These are phyloP conservation scores for Nakaseomyces glabratus DNA, from an alignment of 1,139 yeast species.

Conservation along the genomic window DNA sequence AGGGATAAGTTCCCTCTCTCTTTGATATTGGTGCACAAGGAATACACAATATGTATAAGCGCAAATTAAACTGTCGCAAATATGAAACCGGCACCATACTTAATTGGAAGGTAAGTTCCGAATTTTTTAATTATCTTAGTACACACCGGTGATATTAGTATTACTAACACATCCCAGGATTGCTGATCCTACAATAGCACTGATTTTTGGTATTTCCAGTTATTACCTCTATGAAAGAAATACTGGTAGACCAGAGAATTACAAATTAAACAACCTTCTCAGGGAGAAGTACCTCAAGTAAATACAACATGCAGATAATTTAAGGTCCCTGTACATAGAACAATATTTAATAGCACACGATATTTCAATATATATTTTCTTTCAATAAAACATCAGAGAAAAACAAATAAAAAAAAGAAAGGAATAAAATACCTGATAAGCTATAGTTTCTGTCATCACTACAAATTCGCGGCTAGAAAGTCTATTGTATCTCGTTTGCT, in stretches of 20 bases:
- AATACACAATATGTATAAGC: background rate
- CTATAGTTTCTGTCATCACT: too few relatives aligned
- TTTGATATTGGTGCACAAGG: too few relatives aligned
- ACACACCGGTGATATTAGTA: background rate
- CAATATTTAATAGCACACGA: too few relatives aligned
- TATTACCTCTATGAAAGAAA: conserved; percentile 52
- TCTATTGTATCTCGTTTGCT: too few relatives aligned
- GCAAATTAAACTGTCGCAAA: background rate
- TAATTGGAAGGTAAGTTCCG: conserved; percentile 7
- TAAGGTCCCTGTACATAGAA: too few relatives aligned
- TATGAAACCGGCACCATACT: conserved; percentile 5
- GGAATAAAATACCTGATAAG: too few relatives aligned
- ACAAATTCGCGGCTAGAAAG: too few relatives aligned
- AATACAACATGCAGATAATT: too few relatives aligned
- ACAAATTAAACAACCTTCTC: conserved; percentile 43
- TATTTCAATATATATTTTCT: too few relatives aligned
- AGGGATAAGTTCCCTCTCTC: too few relatives aligned
- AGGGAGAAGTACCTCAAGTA: conserved; percentile 24
- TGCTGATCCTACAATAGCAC: conserved; percentile 49
- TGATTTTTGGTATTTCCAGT: conserved; percentile 47
- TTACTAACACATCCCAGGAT: conserved; percentile 2
- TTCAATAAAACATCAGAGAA: too few relatives aligned
- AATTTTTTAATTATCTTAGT: background rate
- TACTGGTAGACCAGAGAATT: conserved; percentile 46
- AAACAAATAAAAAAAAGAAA: too few relatives aligned